A percentile compares a stretch with the other conserved stretches of the same genome.
Evolutionary conservation across 2,329 filamentous ascomycete species (phyloP).

Genomic region (Endoconidiophora laricicola): DNA sequence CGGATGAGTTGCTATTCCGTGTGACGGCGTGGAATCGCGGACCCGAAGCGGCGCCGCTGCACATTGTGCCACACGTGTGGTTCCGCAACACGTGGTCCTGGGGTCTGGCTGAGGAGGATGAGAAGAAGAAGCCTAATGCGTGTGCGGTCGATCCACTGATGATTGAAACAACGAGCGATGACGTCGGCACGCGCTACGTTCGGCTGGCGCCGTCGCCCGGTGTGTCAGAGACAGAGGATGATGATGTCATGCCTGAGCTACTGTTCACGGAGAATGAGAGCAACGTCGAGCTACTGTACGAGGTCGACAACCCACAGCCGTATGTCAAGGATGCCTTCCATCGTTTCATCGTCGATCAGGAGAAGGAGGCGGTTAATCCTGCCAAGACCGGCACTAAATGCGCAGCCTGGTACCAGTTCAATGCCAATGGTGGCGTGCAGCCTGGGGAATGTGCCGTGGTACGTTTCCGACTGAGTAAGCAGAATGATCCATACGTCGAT

Average conservation of each 20-base stretch:
- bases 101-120: slow-evolving; percentile 59
- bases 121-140: slow-evolving; percentile 77
- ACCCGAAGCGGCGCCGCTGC: slow-evolving; percentile 73
- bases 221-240: slow-evolving; percentile 32
- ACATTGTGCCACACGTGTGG: slow-evolving; percentile 90
- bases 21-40: slow-evolving; percentile 94
- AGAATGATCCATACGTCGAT: slow-evolving; percentile 62
- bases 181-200: slow-evolving; percentile 67
- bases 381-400: slow-evolving; percentile 68
- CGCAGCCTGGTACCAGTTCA: slow-evolving; percentile 83
- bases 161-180: slow-evolving; percentile 29
- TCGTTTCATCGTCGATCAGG: slow-evolving; percentile 63
- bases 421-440: slow-evolving; percentile 70
- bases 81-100: slow-evolving; percentile 96
- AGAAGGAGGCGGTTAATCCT: slow-evolving; percentile 72
- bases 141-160: slow-evolving; percentile 36
- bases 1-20: slow-evolving; percentile 82
- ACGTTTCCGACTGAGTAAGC: slow-evolving; percentile 71
- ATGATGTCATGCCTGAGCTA: slow-evolving; percentile 70
- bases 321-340: slow-evolving; percentile 97
- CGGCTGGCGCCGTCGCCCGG: slow-evolving; percentile 82
- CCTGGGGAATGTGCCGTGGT: slow-evolving; percentile 91
- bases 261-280: slow-evolving; percentile 95
- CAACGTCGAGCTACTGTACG: slow-evolving; percentile 65
- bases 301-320: slow-evolving; percentile 57